These are phyloP conservation scores for Byssothecium circinans DNA, from an alignment of 2,329 filamentous ascomycete genomes.

Conservation along the genomic window DNA sequence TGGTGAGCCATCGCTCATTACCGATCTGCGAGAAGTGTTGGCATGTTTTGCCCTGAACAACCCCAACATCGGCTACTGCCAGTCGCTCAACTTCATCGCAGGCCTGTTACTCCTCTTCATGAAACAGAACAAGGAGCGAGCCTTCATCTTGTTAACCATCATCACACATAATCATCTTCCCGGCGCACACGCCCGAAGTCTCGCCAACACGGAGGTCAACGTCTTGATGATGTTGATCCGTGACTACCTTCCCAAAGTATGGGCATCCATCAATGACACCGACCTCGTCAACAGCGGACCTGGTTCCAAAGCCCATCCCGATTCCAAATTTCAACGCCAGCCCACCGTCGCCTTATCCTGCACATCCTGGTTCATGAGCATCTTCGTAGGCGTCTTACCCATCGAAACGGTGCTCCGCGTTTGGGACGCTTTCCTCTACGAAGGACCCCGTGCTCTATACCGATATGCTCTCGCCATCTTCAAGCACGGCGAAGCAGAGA, in stretches of 20 bases:
- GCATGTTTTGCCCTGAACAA: slow-evolving; percentile 91
- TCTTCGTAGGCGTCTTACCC: slow-evolving; percentile 89
- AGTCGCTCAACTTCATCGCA: slow-evolving; percentile 92
- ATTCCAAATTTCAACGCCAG: slow-evolving; percentile 55
- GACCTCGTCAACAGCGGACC: slow-evolving; percentile 50
- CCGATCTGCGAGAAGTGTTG: slow-evolving; percentile 79
- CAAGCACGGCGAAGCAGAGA: slow-evolving; percentile 80
- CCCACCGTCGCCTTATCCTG: slow-evolving; percentile 91
- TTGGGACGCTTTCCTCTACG: slow-evolving; percentile 96
- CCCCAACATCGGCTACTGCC: slow-evolving; percentile 90
- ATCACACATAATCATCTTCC: slow-evolving; percentile 87
- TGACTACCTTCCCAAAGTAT: slow-evolving; percentile 79
- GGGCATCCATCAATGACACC: slow-evolving; percentile 84
- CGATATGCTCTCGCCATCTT: slow-evolving; percentile 89
- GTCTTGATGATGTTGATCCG: slow-evolving; percentile 87
- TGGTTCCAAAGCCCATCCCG: slow-evolving; percentile 37
- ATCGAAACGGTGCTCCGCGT: slow-evolving; percentile 90
- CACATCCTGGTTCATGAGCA: slow-evolving; percentile 97
- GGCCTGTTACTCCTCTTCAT: slow-evolving; percentile 88
- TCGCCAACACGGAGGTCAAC: slow-evolving; percentile 91
- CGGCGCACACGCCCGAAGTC: slow-evolving; percentile 84
- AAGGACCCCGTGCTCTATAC: slow-evolving; percentile 91
- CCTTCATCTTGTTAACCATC: slow-evolving; percentile 90
- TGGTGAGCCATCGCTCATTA: slow-evolving; percentile 75
- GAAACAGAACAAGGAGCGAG: slow-evolving; percentile 77